Evolutionary conservation across 129 eudicot species (phyloP).

Genomic region (Flaveria sonorensis): DNA sequence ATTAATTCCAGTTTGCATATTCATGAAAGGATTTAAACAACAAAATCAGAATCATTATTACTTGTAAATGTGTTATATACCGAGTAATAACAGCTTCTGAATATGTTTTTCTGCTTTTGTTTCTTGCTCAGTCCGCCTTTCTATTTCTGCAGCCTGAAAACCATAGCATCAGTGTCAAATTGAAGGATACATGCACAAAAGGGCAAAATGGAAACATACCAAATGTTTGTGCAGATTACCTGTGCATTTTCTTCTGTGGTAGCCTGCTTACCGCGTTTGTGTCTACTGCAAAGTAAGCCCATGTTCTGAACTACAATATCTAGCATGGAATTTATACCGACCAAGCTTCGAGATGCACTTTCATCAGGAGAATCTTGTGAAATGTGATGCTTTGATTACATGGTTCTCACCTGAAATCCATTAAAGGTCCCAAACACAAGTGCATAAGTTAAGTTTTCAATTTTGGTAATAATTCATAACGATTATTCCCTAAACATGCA

Average conservation of each 20-base stretch:
- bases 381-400: conserved; percentile 11
- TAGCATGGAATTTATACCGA: conserved; percentile 49
- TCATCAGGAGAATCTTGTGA: conserved; percentile 30
- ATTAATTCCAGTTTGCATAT: background rate
- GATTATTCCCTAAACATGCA: background rate
- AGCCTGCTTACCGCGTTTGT: conserved; percentile 53
- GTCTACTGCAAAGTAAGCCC: conserved; percentile 87
- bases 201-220: conserved; percentile 11
- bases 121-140: conserved; percentile 92
- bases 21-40: conserved; percentile 10
- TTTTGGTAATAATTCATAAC: background rate
- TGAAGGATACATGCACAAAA: conserved; percentile 4
- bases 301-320: conserved; percentile 40
- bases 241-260: conserved; percentile 73
- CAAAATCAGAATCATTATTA: conserved; percentile 2
- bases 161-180: background rate
- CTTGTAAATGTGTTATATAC: conserved; percentile 37
- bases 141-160: conserved; percentile 82
- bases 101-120: conserved; percentile 89
- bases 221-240: conserved; percentile 38
- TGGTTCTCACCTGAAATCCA: conserved; percentile 29
- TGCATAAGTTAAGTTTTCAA: conserved; percentile 14
- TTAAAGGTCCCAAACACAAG: background rate
- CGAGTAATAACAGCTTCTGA: conserved; percentile 89
- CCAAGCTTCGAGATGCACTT: conserved; percentile 46